Evolutionary conservation across 768 basidiomycete species (phyloP), one percentile per base, ranked within the genome.

Genomic region (Russula earlei): DNA sequence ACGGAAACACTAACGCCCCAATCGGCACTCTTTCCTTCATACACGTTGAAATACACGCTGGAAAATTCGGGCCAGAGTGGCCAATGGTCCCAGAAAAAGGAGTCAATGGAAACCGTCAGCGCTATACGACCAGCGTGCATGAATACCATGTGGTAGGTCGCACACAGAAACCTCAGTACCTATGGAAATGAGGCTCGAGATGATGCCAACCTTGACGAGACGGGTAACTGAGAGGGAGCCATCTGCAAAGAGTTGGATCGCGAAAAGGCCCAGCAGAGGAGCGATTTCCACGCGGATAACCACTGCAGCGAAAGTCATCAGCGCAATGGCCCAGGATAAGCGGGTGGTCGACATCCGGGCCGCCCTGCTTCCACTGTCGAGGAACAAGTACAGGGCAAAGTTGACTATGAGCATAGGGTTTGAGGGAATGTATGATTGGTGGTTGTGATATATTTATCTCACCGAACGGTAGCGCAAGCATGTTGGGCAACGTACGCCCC

Each of bases 401-500:
- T 84, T 89, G 25, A 86, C 87, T 85, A 49, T 47, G 11, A 38
- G 14, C 2, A 5, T 29, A 43, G 12, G 50, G 29, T 20, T 19
- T 24, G 55, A 49, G 11, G 45, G 37, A 52, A 14, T 52, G 38
- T 25, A 15, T n/a, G 4, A 48, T 33, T 15, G 38, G n/a, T 43
- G 31, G 49, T 17, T 2, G 29, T 4, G 4, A 25, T 49, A 38
- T 25, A 34, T 44, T n/a, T n/a, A n/a, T 60, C 71, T 22, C 59
- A 94, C 92, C 88, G 43, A 84, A 81, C 2, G 87, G 72, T 17
- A 93, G 71, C 4, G 92, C 92, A 59, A 93, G 83, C 84, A 92
- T 95, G 67, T 98, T 99, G 1, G 96, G 95, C 7, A 98, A 69
- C 0, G 95, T 96, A 52, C 96, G 72, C 2, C 92, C 84, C 76